Evolutionary conservation across 73 alveolate species (phyloP).

Genomic region (Tetrahymena thermophila): DNA sequence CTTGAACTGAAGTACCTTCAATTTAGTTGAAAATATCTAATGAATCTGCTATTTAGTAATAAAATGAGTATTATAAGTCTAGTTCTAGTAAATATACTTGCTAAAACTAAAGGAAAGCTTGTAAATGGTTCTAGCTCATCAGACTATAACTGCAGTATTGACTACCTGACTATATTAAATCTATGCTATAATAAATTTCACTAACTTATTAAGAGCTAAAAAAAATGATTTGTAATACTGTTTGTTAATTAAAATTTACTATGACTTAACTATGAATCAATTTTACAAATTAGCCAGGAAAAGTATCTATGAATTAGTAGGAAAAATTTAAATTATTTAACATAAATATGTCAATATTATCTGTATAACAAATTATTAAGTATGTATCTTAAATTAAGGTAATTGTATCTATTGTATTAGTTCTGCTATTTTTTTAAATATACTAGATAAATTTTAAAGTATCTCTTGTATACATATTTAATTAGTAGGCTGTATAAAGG

Average conservation of each 20-base stretch:
- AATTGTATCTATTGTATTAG: background rate
- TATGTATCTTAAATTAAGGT: background rate
- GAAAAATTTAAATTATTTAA: background rate
- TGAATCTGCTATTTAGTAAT: background rate
- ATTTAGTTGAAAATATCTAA: background rate
- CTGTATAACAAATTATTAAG: background rate
- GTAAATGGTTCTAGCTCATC: background rate
- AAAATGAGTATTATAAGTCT: background rate
- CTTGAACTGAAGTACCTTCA: background rate
- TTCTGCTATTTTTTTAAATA: background rate
- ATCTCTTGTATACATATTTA: background rate
- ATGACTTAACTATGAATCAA: background rate
- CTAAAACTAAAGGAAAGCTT: background rate
- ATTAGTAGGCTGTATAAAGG: background rate
- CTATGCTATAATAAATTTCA: background rate
- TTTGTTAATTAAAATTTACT: background rate
- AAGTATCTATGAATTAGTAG: background rate
- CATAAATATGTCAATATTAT: background rate
- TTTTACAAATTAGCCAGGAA: background rate
- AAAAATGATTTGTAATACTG: background rate
- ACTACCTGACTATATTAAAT: background rate
- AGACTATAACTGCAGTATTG: background rate
- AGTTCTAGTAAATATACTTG: background rate
- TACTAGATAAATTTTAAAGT: background rate
- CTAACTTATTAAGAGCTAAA: background rate